Conservation (phyloP, 2,329 filamentous ascomycete species). For the Pezicula radicicola region DNA sequence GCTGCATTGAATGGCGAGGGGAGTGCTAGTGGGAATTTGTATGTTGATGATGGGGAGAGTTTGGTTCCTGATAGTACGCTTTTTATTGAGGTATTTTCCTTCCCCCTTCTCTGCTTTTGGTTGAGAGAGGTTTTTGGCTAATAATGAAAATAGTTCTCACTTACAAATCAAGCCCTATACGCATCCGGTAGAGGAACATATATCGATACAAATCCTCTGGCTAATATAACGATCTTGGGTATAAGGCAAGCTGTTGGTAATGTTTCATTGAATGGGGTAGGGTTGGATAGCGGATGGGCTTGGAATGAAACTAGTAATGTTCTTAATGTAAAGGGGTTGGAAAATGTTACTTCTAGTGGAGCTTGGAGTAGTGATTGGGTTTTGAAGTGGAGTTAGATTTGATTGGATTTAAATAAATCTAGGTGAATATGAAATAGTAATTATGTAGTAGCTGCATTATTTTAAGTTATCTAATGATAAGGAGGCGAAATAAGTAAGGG, state of each 20-base stretch:
- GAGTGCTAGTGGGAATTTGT: slow-evolving; percentile 58
- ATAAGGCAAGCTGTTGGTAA: slow-evolving; percentile 36
- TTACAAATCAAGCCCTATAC: slow-evolving; percentile 39
- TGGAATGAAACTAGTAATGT: slow-evolving; percentile 46
- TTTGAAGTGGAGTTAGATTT: slow-evolving; percentile 44
- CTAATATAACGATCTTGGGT: slow-evolving; percentile 62
- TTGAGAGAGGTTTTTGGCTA: background rate
- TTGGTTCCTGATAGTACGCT: slow-evolving; percentile 52
- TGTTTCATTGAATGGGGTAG: slow-evolving; percentile 51
- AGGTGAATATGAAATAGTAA: too few species aligned
- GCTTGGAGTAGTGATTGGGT: slow-evolving; percentile 59
- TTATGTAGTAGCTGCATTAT: too few species aligned
- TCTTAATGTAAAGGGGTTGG: slow-evolving; percentile 48
- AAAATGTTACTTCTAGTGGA: slow-evolving; percentile 44
- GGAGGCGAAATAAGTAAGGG: too few species aligned
- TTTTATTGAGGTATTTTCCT: slow-evolving; percentile 37
- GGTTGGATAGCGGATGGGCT: slow-evolving; percentile 40
- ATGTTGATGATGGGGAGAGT: slow-evolving; percentile 74
- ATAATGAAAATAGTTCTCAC: slow-evolving; percentile 34
- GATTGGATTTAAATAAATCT: too few species aligned
- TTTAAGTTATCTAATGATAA: too few species aligned
- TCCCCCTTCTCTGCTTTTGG: background rate
- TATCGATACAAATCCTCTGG: slow-evolving; percentile 53
- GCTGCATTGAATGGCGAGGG: slow-evolving; percentile 55
- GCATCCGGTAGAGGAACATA: slow-evolving; percentile 49